Percentiles rank a stretch among this genome's conserved stretches.
Evolutionary conservation across 805 yeast species (phyloP).

Genomic region (Barnettozyma pratensis): DNA sequence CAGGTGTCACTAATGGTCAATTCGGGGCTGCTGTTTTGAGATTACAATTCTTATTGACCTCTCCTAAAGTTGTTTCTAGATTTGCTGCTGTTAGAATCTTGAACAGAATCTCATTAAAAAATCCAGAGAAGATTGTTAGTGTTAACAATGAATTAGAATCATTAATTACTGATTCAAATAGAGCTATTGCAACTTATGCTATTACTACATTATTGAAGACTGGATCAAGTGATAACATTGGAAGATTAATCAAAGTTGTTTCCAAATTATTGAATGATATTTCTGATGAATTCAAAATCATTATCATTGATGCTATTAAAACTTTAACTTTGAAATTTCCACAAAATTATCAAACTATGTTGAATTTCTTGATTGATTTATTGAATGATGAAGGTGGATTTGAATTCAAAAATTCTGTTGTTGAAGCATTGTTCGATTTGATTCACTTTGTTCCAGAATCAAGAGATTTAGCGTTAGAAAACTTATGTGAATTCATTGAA

Average conservation of each 20-base stretch:
- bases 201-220: conserved; percentile 94
- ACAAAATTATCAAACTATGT: conserved; percentile 76
- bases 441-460: conserved; percentile 83
- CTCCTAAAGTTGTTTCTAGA: conserved; percentile 84
- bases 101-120: conserved; percentile 75
- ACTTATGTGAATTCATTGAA: conserved; percentile 93
- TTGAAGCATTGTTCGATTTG: conserved; percentile 90
- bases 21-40: conserved; percentile 67
- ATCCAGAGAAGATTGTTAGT: conserved; percentile 71
- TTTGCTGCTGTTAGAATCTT: conserved; percentile 91
- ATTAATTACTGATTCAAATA: conserved; percentile 80
- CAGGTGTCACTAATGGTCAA: conserved; percentile 52
- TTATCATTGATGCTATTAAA: conserved; percentile 92
- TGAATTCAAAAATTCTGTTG: conserved; percentile 77
- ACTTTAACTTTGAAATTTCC: conserved; percentile 92
- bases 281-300: conserved; percentile 91
- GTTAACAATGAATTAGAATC: conserved; percentile 85
- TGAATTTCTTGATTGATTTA: conserved; percentile 74
- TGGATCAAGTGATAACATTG: conserved; percentile 86
- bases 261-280: conserved; percentile 88
- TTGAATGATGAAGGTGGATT: conserved; percentile 90
- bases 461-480: conserved; percentile 76
- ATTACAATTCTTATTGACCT: conserved; percentile 71
- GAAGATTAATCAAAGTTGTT: conserved; percentile 82
- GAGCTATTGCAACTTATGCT: conserved; percentile 94